Evolutionary conservation across 495 filamentous ascomycete species (phyloP), one percentile per base, ranked within the genome.

Genomic region (Usnea hakonensis): DNA sequence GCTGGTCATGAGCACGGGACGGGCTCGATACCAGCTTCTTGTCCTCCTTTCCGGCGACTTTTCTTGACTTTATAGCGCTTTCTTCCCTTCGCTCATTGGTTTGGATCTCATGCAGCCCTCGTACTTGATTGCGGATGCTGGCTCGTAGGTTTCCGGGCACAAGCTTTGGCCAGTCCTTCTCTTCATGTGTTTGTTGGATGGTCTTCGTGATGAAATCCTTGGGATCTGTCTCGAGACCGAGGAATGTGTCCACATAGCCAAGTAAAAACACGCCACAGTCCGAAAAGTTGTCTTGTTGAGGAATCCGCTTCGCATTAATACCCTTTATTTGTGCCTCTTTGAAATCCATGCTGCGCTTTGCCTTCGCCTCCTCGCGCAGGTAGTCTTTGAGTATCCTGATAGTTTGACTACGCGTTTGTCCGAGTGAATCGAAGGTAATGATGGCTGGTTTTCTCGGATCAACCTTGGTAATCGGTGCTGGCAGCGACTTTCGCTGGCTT

Each of bases 241-340:
- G 79, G 61, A 98, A 97, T 64, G 87, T 85, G 65, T 89, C 83
- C 32, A 94, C 71, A 64, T 97, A 98, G 5, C 83, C 87, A 13
- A 97, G 73, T 11, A 97, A 74, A 70, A 85, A 97, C 2, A 96
- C 71, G 3, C 94, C 94, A 70, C 94, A 98, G 71, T 98, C 94
- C 46, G 82, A 91, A 68, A 77, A 88, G 65, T 97, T 98, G 17
- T 83, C 75, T 72, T 98, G 94, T 57, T 83, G 69, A 2, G 95
- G 94, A 23, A 95, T 86, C 35, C 75, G 73, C 50, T 79, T 83
- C 28, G 85, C 90, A 61, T 80, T 89, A 73, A 88, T 84, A 30
- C 87, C 87, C 65, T 86, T 74, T 23, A 85, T 72, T 0, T 74
- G 61, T 4, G 74, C 75, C 28, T 67, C 66, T 2, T 81, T 72